A percentile compares a stretch with the other conserved stretches of the same genome.
Conservation (phyloP, 2,329 filamentous ascomycete genomes). For the Colletotrichum sp. region DNA sequence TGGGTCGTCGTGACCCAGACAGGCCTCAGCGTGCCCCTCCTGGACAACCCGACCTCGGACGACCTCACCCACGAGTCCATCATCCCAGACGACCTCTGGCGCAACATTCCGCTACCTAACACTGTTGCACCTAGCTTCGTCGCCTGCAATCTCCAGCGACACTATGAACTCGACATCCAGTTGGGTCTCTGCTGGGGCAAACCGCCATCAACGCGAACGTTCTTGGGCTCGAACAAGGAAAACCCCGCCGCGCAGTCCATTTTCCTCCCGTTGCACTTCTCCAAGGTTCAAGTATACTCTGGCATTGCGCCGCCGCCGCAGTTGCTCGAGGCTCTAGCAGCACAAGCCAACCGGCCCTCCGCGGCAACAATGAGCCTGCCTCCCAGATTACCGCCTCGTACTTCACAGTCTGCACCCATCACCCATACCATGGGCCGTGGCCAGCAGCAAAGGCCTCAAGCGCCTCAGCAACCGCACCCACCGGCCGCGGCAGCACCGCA, state of each 20-base stretch:
- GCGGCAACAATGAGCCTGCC: constrained; percentile 40
- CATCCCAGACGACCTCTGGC: constrained; percentile 78
- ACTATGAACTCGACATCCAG: constrained; percentile 83
- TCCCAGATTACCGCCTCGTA: constrained; percentile 40
- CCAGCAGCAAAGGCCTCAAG: constrained; percentile 25
- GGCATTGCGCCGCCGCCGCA: constrained; percentile 83
- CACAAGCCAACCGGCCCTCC: constrained; percentile 33
- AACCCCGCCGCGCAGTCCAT: constrained; percentile 62
- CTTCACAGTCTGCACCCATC: constrained; percentile 29
- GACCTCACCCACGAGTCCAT: constrained; percentile 70
- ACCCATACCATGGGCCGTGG: constrained; percentile 24
- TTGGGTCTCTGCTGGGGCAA: constrained; percentile 79
- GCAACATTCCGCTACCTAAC: constrained; percentile 74
- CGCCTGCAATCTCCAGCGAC: constrained; percentile 84
- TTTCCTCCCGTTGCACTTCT: constrained; percentile 78
- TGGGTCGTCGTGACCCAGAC: constrained; percentile 78
- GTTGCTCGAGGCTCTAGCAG: constrained; percentile 68
- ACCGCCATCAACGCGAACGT: constrained; percentile 41
- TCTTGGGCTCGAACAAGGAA: constrained; percentile 27
- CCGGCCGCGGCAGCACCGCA: constrained; percentile 33
- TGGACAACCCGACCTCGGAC: constrained; percentile 55
- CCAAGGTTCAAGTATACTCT: constrained; percentile 78
- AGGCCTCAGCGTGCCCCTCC: constrained; percentile 75
- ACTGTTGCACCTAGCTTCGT: constrained; percentile 86
- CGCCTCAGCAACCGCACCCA: constrained; percentile 29